Evolutionary conservation across 805 yeast species (phyloP), one percentile per base, ranked within the genome.

Genomic region (Saturnispora halmiae): DNA sequence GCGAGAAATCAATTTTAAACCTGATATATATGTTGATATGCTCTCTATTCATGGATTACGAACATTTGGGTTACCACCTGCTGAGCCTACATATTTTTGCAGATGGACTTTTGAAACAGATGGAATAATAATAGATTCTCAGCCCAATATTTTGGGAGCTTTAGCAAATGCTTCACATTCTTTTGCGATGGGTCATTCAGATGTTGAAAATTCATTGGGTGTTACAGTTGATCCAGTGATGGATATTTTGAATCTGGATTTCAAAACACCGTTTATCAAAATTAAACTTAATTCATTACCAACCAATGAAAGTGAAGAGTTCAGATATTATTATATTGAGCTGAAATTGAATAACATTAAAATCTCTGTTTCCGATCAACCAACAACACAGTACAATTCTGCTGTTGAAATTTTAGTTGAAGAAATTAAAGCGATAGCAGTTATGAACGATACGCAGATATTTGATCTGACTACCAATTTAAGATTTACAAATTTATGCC

Each of bases 41-140:
- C 54, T 82, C 10, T 53, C 69, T 2, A 67, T 85, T 19, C 94
- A 84, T 58, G 94, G 95, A 1, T 95, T 90, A 58, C 69, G 97
- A 52, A 77, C 88, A 79, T 86, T 86, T 64, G 98, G 98, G 0
- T 56, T 86, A 2, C 95, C 95, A 0, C 96, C 96, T 0, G 65
- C 69, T 6, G 94, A 85, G 54, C 86, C 90, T 1, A 85, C 96
- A 0, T 92, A 84, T 55, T 77, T 74, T 47, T 87, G 96, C 52
- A 79, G 83, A 45, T 92, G 98, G 98, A 88, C 82, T 44, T 75
- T 92, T 49, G 74, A 72, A 21, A 54, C 81, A 1, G 94, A 88
- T 8, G 65, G 64, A 4, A 61, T 87, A 4, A 42, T 50, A 1
- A 59, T 84, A 10, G 69, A 75, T 42, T 72, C 83, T 1, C 61